phyloP scores from a whole-genome alignment of 805 yeast genomes.

The Metschnikowia shivogae region DNA sequence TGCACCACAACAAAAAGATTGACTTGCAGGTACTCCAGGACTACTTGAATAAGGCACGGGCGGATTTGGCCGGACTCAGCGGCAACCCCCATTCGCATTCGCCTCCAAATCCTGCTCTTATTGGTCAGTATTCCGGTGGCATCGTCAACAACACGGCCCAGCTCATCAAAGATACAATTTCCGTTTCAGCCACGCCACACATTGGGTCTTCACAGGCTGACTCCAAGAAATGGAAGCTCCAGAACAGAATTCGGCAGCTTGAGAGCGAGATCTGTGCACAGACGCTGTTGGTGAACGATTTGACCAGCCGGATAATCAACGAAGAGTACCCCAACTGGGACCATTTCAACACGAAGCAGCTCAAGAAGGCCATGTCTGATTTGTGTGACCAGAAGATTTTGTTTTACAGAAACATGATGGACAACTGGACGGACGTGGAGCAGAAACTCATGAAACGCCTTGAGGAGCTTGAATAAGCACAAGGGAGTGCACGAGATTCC shows the following conservation, averaged over 20 bases:
- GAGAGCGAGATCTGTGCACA: slow-evolving; percentile 45
- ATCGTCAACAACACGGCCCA: slow-evolving; percentile 41
- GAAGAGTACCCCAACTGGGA: slow-evolving; percentile 68
- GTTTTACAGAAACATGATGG: slow-evolving; percentile 64
- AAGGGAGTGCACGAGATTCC: too few relatives aligned
- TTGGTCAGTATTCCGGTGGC: slow-evolving; percentile 25
- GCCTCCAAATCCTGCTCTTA: slow-evolving; percentile 32
- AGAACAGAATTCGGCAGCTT: slow-evolving; percentile 38
- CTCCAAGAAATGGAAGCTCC: slow-evolving; percentile 39
- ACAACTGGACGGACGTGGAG: slow-evolving; percentile 66
- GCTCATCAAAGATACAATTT: slow-evolving; percentile 46
- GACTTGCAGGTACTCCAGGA: slow-evolving; percentile 85
- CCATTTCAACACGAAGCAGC: slow-evolving; percentile 69
- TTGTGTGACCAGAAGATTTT: slow-evolving; percentile 73
- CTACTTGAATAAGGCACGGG: slow-evolving; percentile 65
- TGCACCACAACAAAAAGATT: slow-evolving; percentile 86
- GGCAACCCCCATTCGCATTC: slow-evolving; percentile 22
- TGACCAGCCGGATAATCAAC: slow-evolving; percentile 43
- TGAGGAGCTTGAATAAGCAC: slow-evolving; percentile 13
- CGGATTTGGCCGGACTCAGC: slow-evolving; percentile 50
- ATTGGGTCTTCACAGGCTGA: slow-evolving; percentile 42
- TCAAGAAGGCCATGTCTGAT: slow-evolving; percentile 64
- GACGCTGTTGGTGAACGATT: slow-evolving; percentile 42
- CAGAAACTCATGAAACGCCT: slow-evolving; percentile 15
- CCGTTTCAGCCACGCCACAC: slow-evolving; percentile 43